Evolutionary conservation across 1,139 yeast genomes (phyloP).

Genomic region (Tardiomyces digboiensis): DNA sequence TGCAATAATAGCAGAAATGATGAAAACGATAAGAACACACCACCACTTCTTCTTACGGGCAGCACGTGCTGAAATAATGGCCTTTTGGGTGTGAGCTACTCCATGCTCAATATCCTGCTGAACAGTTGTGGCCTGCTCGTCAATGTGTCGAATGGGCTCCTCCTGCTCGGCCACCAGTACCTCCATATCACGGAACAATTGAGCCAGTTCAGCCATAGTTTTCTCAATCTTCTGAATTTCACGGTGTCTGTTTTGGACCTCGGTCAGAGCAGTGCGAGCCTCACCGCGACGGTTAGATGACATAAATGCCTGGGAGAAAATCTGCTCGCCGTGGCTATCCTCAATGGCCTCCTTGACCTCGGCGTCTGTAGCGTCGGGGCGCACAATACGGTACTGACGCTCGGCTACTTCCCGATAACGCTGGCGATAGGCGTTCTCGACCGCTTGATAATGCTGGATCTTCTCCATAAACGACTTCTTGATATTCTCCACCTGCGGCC

Average conservation of each 20-base stretch:
- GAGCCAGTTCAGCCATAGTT: constrained; percentile 93
- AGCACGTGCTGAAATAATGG: constrained; percentile 78
- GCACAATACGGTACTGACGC: constrained; percentile 86
- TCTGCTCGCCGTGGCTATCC: constrained; percentile 79
- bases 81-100: constrained; percentile 88
- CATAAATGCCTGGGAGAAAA: constrained; percentile 88
- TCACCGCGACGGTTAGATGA: constrained; percentile 94
- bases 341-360: constrained; percentile 80
- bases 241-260: constrained; percentile 93
- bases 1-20: constrained; percentile 60
- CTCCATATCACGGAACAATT: constrained; percentile 94
- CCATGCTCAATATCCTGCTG: constrained; percentile 92
- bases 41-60: constrained; percentile 91
- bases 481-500: constrained; percentile 83
- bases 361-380: constrained; percentile 84
- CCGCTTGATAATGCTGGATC: constrained; percentile 78
- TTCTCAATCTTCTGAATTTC: constrained; percentile 92
- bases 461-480: constrained; percentile 79
- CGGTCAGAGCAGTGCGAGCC: constrained; percentile 90
- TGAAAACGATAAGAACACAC: constrained; percentile 62
- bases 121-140: constrained; percentile 72
- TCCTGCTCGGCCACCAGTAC: constrained; percentile 95
- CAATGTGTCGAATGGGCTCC: constrained; percentile 74
- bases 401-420: constrained; percentile 83
- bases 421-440: constrained; percentile 82